These are phyloP conservation scores for Colletotrichum euphorbiae DNA, from an alignment of 2,329 filamentous ascomycete species.

Conservation along the genomic window DNA sequence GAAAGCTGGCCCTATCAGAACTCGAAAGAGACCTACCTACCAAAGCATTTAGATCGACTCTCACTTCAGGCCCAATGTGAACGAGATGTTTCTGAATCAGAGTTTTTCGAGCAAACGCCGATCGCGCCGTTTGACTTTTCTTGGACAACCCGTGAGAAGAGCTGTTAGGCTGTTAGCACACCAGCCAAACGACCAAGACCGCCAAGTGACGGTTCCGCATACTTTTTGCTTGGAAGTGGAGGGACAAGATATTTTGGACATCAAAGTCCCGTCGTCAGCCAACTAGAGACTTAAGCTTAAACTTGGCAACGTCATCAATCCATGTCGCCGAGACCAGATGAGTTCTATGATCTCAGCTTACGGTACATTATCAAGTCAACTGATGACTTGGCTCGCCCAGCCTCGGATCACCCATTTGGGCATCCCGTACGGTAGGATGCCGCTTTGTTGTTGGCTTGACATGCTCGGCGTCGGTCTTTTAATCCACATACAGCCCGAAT, in stretches of 20 bases:
- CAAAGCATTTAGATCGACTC: neutral
- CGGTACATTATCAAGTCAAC: neutral
- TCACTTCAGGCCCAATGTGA: neutral
- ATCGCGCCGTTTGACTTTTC: constrained; percentile 3
- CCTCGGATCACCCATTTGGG: constrained; percentile 33
- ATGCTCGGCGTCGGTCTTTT: constrained; percentile 25
- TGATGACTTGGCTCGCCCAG: constrained; percentile 21
- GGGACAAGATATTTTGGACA: constrained; percentile 26
- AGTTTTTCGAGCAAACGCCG: neutral
- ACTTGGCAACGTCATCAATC: constrained; percentile 39
- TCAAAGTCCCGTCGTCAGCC: constrained; percentile 14
- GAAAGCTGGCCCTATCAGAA: too few relatives aligned
- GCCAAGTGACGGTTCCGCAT: constrained; percentile 31
- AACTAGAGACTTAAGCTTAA: constrained; percentile 38
- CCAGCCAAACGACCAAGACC: neutral
- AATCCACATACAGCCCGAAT: constrained; percentile 5
- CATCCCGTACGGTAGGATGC: constrained; percentile 35
- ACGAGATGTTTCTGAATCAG: too few relatives aligned
- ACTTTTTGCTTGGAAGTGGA: constrained; percentile 29
- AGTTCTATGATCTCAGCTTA: constrained; percentile 20
- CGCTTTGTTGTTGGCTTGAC: constrained; percentile 3
- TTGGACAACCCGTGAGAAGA: neutral
- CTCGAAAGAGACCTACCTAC: too few relatives aligned
- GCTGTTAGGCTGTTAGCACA: too few relatives aligned
- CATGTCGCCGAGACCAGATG: constrained; percentile 37